phyloP scores from a whole-genome alignment of 345 rosid species.

The Melaleuca quinquenervia region DNA sequence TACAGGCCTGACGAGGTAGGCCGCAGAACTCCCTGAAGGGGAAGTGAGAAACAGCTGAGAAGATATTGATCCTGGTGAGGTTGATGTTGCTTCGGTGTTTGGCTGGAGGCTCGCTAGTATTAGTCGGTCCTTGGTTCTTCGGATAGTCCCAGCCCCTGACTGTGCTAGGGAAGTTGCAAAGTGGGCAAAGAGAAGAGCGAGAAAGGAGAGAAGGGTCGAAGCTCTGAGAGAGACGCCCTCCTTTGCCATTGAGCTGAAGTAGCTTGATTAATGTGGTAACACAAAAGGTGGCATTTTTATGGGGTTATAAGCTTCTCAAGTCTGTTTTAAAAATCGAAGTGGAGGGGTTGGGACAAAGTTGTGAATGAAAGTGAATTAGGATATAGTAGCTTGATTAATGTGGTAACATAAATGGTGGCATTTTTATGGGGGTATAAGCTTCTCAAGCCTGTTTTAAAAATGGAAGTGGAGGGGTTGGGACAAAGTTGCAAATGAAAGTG shows the following conservation, averaged over 20 bases:
- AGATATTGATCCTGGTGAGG: not conserved
- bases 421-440: not conserved
- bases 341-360: not conserved
- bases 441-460: not conserved
- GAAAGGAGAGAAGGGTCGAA: not conserved
- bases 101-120: conserved; percentile 1
- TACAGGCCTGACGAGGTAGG: conserved; percentile 1
- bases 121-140: not conserved
- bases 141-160: not conserved
- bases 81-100: not conserved
- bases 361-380: not conserved
- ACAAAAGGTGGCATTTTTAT: not conserved
- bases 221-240: not conserved
- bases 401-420: not conserved
- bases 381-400: no score
- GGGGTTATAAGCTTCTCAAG: not conserved
- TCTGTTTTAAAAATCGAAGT: not conserved
- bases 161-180: not conserved
- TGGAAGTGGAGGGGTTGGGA: not conserved
- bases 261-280: not conserved
- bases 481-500: not conserved
- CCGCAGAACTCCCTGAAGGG: conserved; percentile 1
- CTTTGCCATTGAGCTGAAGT: not conserved
- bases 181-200: not conserved
- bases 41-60: conserved; percentile 6